A percentile compares a stretch with the other conserved stretches of the same genome.
Evolutionary conservation across 2,329 filamentous ascomycete species (phyloP).

Genomic region (Sordariomycetes sp.): DNA sequence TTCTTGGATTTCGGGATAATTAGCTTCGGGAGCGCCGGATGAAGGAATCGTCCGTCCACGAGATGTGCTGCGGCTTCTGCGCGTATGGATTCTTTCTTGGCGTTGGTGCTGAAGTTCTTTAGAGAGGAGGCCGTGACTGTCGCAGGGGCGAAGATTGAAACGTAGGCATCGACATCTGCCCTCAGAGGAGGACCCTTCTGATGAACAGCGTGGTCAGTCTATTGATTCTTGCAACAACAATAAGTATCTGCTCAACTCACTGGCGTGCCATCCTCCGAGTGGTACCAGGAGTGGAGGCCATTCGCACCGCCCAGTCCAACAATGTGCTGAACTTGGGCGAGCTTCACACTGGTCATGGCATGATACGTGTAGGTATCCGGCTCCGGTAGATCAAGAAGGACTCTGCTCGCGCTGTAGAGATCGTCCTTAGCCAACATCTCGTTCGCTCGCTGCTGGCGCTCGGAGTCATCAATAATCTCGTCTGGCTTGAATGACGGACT

Average conservation of each 20-base stretch:
- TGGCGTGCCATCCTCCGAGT: slow-evolving; percentile 20
- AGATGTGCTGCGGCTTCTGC: slow-evolving; percentile 47
- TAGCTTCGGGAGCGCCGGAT: slow-evolving; percentile 27
- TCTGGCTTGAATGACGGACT: slow-evolving; percentile 33
- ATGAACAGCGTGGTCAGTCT: slow-evolving; percentile 2
- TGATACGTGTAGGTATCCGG: slow-evolving; percentile 40
- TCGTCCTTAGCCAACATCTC: slow-evolving; percentile 28
- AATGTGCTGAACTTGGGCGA: slow-evolving; percentile 37
- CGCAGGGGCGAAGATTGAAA: slow-evolving; percentile 53
- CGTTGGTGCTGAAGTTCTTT: slow-evolving; percentile 54
- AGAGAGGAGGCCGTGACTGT: slow-evolving; percentile 53
- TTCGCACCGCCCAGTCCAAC: slow-evolving; percentile 33
- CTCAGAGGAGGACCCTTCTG: slow-evolving; percentile 38
- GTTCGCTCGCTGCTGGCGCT: slow-evolving; percentile 24
- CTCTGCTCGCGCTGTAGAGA: slow-evolving; percentile 32
- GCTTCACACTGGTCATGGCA: slow-evolving; percentile 38
- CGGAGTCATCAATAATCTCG: slow-evolving; percentile 25
- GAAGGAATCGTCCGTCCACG: slow-evolving; percentile 38
- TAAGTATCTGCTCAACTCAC: slow-evolving; percentile 13
- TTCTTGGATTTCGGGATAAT: slow-evolving; percentile 36
- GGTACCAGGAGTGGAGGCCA: slow-evolving; percentile 41
- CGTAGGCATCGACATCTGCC: slow-evolving; percentile 57
- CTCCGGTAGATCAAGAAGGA: slow-evolving; percentile 33
- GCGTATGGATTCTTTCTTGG: slow-evolving; percentile 53
- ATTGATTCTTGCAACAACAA: neutral